Percentiles rank a stretch among this genome's conserved stretches.
Conservation (phyloP, 805 yeast genomes). For the Kuraishia piskuri region DNA sequence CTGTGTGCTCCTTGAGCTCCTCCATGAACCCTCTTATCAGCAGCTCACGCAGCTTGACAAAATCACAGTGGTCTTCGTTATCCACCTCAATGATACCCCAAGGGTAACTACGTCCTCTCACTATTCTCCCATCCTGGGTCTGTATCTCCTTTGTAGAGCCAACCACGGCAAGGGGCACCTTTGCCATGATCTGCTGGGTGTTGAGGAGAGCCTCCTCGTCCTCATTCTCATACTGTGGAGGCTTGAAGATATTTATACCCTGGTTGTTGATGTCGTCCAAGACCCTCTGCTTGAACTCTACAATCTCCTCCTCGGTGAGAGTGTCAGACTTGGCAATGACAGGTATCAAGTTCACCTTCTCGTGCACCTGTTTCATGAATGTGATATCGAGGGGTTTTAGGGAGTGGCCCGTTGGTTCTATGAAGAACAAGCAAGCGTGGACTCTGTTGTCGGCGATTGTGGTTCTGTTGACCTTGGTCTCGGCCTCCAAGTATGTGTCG, state of each 20-base stretch:
- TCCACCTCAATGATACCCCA: constrained; percentile 98
- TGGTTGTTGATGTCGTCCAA: constrained; percentile 69
- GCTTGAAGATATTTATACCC: constrained; percentile 68
- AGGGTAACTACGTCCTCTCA: constrained; percentile 90
- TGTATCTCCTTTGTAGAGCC: constrained; percentile 77
- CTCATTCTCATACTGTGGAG: constrained; percentile 73
- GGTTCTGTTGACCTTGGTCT: constrained; percentile 72
- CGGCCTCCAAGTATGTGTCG: constrained; percentile 83
- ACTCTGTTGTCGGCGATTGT: constrained; percentile 71
- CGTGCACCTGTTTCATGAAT: constrained; percentile 81
- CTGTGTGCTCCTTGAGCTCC: constrained; percentile 84
- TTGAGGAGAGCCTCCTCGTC: constrained; percentile 74
- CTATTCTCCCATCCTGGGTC: constrained; percentile 63
- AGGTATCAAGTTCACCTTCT: constrained; percentile 89
- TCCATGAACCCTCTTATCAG: constrained; percentile 86
- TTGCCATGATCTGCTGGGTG: constrained; percentile 56
- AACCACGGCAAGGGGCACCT: constrained; percentile 87
- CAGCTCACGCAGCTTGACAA: constrained; percentile 79
- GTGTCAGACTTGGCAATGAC: constrained; percentile 93
- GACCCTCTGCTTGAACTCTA: constrained; percentile 67
- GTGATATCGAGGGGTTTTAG: constrained; percentile 82
- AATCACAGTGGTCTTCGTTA: constrained; percentile 90
- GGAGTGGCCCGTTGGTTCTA: constrained; percentile 96
- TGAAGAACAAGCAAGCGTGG: constrained; percentile 88
- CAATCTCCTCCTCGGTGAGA: constrained; percentile 78